These are phyloP conservation scores for Rachicladosporium sp. DNA, from an alignment of 2,329 filamentous ascomycete species.

Conservation along the genomic window DNA sequence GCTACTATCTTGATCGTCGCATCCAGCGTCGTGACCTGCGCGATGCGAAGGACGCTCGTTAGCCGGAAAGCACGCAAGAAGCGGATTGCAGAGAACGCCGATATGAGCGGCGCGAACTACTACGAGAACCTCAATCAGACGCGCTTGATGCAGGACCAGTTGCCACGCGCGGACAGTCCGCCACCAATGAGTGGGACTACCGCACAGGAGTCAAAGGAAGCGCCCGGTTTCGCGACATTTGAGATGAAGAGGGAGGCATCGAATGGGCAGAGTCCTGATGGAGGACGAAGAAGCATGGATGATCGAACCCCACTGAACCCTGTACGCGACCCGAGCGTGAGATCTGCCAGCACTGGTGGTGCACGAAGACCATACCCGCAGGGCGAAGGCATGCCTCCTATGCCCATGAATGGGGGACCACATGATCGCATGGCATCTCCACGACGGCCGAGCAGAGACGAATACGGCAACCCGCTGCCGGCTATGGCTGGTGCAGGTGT, in stretches of 20 bases:
- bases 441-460: constrained; percentile 39
- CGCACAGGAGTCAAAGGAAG: constrained; percentile 43
- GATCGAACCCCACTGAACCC: constrained; percentile 51
- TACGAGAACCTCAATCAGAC: constrained; percentile 43
- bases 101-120: constrained; percentile 93
- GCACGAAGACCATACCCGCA: constrained; percentile 22
- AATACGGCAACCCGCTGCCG: constrained; percentile 49
- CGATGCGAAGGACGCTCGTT: constrained; percentile 85
- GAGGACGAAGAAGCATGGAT: constrained; percentile 41
- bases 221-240: constrained; percentile 49
- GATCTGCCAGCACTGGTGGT: constrained; percentile 23
- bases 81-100: constrained; percentile 82
- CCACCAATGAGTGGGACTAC: constrained; percentile 41
- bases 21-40: constrained; percentile 76
- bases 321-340: constrained; percentile 45
- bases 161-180: constrained; percentile 40
- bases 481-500: constrained; percentile 14
- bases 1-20: constrained; percentile 76
- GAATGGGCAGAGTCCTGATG: constrained; percentile 10
- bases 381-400: constrained; percentile 29
- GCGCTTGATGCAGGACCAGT: constrained; percentile 28
- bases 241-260: constrained; percentile 50
- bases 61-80: constrained; percentile 87
- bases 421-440: constrained; percentile 5
- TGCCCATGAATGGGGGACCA: constrained; percentile 20